These are phyloP conservation scores for Quercus engelmannii DNA, from an alignment of 306 rosid species.

Conservation along the genomic window DNA sequence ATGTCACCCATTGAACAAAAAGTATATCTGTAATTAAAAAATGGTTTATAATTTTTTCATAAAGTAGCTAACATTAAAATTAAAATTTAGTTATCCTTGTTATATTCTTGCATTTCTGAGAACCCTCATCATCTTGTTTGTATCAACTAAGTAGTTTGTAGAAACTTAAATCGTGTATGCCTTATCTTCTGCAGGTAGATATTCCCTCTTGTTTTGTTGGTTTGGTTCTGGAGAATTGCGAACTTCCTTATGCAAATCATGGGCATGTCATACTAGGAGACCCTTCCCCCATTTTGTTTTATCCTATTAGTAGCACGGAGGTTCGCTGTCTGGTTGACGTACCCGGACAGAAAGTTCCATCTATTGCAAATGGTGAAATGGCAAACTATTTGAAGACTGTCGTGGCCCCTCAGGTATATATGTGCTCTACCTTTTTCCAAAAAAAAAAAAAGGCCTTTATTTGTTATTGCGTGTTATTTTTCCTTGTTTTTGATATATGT, in stretches of 20 bases:
- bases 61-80: neutral
- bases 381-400: conserved; percentile 70
- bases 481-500: neutral
- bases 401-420: conserved; percentile 83
- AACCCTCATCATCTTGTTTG: neutral
- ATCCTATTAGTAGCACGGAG: conserved; percentile 87
- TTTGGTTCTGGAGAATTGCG: conserved; percentile 76
- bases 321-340: conserved; percentile 95
- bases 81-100: neutral
- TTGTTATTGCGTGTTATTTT: neutral
- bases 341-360: conserved; percentile 93
- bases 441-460: neutral
- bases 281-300: conserved; percentile 92
- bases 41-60: conserved; percentile 1
- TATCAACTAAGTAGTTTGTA: neutral
- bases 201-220: conserved; percentile 95
- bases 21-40: neutral
- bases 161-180: conserved; percentile 6
- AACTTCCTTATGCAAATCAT: conserved; percentile 82
- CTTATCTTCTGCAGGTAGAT: conserved; percentile 62
- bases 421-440: neutral
- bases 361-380: conserved; percentile 93
- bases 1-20: neutral
- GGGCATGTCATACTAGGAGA: conserved; percentile 90
- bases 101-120: neutral